These are phyloP conservation scores for Pleoardoris graminearum DNA, from an alignment of 2,329 filamentous ascomycete genomes.

Conservation along the genomic window DNA sequence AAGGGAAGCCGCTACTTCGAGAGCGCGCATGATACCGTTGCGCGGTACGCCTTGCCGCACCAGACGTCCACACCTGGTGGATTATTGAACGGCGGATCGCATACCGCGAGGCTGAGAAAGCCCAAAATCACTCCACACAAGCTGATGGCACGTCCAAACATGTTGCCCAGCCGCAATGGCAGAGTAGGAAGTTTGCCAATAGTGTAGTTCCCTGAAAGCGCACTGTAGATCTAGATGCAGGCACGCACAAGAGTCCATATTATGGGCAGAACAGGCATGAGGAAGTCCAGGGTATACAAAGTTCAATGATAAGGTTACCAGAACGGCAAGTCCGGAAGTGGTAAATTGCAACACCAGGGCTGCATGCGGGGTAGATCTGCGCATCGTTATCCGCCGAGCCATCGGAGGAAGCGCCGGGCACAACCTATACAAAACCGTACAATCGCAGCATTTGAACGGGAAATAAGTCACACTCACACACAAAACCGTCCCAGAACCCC, in stretches of 20 bases:
- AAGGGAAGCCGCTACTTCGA: constrained; percentile 4
- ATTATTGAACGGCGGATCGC: constrained; percentile 6
- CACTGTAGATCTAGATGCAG: not conserved
- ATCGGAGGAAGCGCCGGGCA: too few relatives aligned
- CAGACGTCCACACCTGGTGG: constrained; percentile 48
- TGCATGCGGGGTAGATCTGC: constrained; percentile 6
- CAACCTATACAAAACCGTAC: too few relatives aligned
- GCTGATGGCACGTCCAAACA: not conserved
- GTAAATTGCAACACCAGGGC: constrained; percentile 4
- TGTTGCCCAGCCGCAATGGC: not conserved
- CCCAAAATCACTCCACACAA: not conserved
- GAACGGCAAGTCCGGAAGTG: not conserved
- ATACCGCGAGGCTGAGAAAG: not conserved
- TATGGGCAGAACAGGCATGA: not conserved
- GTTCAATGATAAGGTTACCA: not conserved
- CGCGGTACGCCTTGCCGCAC: constrained; percentile 55
- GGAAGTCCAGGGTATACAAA: not conserved
- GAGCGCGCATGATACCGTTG: constrained; percentile 30
- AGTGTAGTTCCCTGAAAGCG: not conserved
- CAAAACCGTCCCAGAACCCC: too few relatives aligned
- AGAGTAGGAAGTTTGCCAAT: not conserved
- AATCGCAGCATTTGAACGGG: too few relatives aligned
- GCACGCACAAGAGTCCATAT: not conserved
- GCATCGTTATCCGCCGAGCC: not conserved
- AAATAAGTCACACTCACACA: too few relatives aligned